These are phyloP conservation scores for Lipomyces lipofer DNA, from an alignment of 805 yeast genomes.

Conservation along the genomic window DNA sequence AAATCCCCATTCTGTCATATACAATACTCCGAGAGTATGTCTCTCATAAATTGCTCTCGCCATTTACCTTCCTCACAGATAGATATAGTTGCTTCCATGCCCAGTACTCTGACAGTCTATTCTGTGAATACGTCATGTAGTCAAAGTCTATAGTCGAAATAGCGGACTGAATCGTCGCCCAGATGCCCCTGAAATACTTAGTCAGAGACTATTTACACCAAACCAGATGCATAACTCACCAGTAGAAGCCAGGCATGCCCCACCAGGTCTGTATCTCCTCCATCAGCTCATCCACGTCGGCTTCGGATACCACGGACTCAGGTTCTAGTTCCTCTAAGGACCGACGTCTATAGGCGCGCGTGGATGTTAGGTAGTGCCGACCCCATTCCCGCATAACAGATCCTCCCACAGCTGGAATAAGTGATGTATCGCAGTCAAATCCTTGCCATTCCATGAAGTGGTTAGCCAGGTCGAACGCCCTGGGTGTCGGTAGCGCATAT, in stretches of 20 bases:
- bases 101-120: constrained; percentile 67
- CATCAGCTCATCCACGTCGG: constrained; percentile 48
- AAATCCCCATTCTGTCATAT: too few relatives aligned
- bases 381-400: constrained; percentile 58
- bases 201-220: background rate
- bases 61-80: background rate
- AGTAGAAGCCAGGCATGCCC: constrained; percentile 80
- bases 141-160: constrained; percentile 72
- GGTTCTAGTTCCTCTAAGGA: background rate
- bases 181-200: constrained; percentile 53
- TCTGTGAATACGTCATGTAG: constrained; percentile 59
- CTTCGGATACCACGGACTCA: constrained; percentile 27
- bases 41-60: background rate
- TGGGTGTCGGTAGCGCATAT: constrained; percentile 68
- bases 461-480: constrained; percentile 74
- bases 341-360: constrained; percentile 19
- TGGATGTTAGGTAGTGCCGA: constrained; percentile 51
- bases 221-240: constrained; percentile 37
- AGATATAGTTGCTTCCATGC: constrained; percentile 51
- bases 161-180: constrained; percentile 75
- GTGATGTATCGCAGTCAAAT: constrained; percentile 62
- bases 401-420: constrained; percentile 59
- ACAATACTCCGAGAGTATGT: too few relatives aligned
- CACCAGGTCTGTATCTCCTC: constrained; percentile 60
- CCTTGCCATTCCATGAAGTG: constrained; percentile 85